These are phyloP conservation scores for Hygrophorus russula DNA, from an alignment of 768 basidiomycete species.

Conservation along the genomic window DNA sequence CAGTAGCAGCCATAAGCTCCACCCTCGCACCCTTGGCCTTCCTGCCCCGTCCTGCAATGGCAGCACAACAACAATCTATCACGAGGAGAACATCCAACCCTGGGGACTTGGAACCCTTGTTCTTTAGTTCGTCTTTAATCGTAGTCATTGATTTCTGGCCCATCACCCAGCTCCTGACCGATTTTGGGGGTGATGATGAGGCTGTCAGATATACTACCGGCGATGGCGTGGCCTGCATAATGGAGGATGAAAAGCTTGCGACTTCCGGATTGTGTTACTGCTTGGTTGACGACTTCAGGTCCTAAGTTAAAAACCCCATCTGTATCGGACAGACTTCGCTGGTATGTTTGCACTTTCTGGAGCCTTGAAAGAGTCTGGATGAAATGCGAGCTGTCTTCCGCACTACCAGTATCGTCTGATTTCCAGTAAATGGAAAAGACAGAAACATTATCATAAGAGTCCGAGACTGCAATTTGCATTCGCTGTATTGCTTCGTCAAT, in stretches of 20 bases:
- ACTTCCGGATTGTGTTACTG: constrained; percentile 5
- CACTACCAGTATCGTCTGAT: constrained; percentile 5
- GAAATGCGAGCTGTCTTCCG: constrained; percentile 7
- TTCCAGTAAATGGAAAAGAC: constrained; percentile 8
- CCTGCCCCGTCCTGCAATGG: constrained; percentile 9
- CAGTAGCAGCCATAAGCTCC: constrained; percentile 11
- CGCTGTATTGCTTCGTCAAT: constrained; percentile 6
- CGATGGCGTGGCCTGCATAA: constrained; percentile 8
- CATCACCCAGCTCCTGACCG: constrained; percentile 6
- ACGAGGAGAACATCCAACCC: constrained; percentile 10
- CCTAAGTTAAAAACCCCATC: constrained; percentile 2
- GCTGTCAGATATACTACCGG: constrained; percentile 6
- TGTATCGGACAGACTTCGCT: constrained; percentile 5
- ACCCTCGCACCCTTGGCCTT: constrained; percentile 11
- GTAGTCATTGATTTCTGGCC: constrained; percentile 5
- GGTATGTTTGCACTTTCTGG: constrained; percentile 3
- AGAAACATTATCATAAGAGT: constrained; percentile 6
- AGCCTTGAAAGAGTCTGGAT: constrained; percentile 4
- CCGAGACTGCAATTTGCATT: constrained; percentile 6
- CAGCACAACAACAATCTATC: constrained; percentile 9
- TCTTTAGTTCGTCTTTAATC: constrained; percentile 7
- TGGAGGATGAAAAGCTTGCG: constrained; percentile 9
- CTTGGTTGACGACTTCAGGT: constrained; percentile 3
- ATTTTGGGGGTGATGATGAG: constrained; percentile 8
- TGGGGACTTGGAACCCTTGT: constrained; percentile 3